Conservation (phyloP, 2,329 filamentous ascomycete species). For the Penicillium corylophilum region DNA sequence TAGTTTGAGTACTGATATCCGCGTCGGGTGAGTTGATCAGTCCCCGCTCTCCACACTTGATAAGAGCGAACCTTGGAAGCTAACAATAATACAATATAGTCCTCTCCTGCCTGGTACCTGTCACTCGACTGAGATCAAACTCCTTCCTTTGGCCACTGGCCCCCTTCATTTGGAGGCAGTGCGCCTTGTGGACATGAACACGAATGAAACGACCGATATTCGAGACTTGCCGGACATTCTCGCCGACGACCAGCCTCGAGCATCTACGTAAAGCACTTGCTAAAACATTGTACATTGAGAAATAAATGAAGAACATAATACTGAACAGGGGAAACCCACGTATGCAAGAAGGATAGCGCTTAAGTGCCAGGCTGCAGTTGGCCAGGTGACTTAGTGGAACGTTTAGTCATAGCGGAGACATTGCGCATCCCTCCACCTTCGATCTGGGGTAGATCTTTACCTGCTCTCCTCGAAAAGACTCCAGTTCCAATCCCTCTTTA, state of each 20-base stretch:
- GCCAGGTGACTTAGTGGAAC: not conserved
- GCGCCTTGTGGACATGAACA: constrained; percentile 55
- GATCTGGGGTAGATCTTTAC: not conserved
- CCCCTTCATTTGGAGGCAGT: constrained; percentile 54
- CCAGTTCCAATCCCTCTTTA: not conserved
- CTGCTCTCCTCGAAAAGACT: not conserved
- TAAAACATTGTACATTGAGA: not conserved
- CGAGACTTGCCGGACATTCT: constrained; percentile 58
- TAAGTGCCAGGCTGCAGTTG: not conserved
- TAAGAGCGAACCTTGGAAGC: not conserved
- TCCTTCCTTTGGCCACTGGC: constrained; percentile 53
- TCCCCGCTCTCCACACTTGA: not conserved
- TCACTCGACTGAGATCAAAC: constrained; percentile 56
- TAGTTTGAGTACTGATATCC: constrained; percentile 57
- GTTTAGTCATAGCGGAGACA: not conserved
- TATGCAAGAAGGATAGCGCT: not conserved
- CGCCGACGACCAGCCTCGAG: constrained; percentile 32
- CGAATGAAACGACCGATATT: constrained; percentile 56
- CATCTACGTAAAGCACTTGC: not conserved
- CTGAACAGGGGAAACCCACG: not conserved
- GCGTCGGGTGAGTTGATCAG: constrained; percentile 52
- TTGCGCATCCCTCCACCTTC: not conserved
- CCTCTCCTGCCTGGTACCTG: constrained; percentile 56
- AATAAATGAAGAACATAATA: not conserved
- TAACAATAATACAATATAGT: constrained; percentile 30